A percentile compares a stretch with the other conserved stretches of the same genome.
Evolutionary conservation across 2,329 filamentous ascomycete genomes (phyloP).

Genomic region (Apiospora aurea): DNA sequence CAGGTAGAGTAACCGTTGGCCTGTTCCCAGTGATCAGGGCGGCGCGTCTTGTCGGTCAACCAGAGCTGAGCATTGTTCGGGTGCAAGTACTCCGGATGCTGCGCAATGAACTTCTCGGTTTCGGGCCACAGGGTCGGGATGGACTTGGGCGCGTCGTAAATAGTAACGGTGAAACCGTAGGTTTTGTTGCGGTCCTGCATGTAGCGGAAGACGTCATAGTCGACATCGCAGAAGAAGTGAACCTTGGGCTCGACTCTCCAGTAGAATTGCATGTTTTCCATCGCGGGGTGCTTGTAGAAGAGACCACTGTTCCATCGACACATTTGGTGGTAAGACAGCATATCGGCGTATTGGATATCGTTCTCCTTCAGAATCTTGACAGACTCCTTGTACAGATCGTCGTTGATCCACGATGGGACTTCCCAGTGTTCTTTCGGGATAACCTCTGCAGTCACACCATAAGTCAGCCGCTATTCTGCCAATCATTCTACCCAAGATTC

Average conservation of each 20-base stretch:
- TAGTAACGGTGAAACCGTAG: constrained; percentile 97
- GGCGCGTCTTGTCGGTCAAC: constrained; percentile 78
- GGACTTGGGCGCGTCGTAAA: constrained; percentile 89
- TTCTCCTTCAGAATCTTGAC: constrained; percentile 82
- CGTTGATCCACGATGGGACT: constrained; percentile 89
- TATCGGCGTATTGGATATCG: constrained; percentile 87
- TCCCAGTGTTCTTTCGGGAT: constrained; percentile 98
- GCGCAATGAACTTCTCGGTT: constrained; percentile 86
- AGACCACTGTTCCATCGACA: constrained; percentile 98
- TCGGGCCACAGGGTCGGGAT: constrained; percentile 95
- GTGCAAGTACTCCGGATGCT: constrained; percentile 82
- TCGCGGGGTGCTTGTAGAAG: constrained; percentile 95
- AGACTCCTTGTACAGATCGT: constrained; percentile 84
- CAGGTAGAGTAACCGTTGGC: constrained; percentile 97
- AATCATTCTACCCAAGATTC: constrained; percentile 7
- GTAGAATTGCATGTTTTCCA: constrained; percentile 86
- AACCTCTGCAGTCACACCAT: constrained; percentile 61
- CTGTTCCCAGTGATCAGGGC: constrained; percentile 79
- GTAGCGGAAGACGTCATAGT: constrained; percentile 98
- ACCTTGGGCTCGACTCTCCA: constrained; percentile 99
- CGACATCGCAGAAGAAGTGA: constrained; percentile 98
- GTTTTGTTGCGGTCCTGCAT: constrained; percentile 99
- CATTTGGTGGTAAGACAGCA: constrained; percentile 97
- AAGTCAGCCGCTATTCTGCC: constrained; percentile 2
- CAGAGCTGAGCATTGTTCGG: constrained; percentile 87